These are phyloP conservation scores for Chondrus crispus DNA, from an alignment of 23 red algal genomes.

Conservation along the genomic window DNA sequence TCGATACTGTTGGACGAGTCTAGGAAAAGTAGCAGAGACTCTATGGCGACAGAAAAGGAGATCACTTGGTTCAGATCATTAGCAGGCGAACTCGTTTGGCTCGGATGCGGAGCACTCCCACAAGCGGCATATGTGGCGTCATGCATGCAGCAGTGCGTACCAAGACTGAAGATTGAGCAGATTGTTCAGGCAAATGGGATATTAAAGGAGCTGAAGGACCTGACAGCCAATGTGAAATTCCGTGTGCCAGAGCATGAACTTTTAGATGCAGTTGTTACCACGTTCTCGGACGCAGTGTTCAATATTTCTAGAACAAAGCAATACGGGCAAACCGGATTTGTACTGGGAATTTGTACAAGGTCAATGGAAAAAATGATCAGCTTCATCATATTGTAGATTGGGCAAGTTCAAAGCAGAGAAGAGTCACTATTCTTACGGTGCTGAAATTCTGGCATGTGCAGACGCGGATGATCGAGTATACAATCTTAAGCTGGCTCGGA, in stretches of 20 bases:
- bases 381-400: background rate
- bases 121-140: background rate
- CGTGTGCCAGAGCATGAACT: too few relatives aligned
- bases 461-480: background rate
- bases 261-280: background rate
- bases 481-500: background rate
- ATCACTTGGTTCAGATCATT: background rate
- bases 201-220: background rate
- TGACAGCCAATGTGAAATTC: too few relatives aligned
- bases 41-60: background rate
- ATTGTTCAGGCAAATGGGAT: background rate
- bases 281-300: conserved; percentile 26
- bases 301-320: background rate
- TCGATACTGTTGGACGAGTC: background rate
- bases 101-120: background rate
- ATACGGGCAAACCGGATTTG: background rate
- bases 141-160: background rate
- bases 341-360: background rate
- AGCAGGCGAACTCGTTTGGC: conserved; percentile 28
- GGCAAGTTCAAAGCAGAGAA: background rate
- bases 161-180: background rate
- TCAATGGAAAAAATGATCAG: background rate
- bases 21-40: background rate
- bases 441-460: background rate
- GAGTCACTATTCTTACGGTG: background rate